Evolutionary conservation across 75 land plant genomes (phyloP), one percentile per base, ranked within the genome.

Genomic region (Sequoiadendron giganteum): DNA sequence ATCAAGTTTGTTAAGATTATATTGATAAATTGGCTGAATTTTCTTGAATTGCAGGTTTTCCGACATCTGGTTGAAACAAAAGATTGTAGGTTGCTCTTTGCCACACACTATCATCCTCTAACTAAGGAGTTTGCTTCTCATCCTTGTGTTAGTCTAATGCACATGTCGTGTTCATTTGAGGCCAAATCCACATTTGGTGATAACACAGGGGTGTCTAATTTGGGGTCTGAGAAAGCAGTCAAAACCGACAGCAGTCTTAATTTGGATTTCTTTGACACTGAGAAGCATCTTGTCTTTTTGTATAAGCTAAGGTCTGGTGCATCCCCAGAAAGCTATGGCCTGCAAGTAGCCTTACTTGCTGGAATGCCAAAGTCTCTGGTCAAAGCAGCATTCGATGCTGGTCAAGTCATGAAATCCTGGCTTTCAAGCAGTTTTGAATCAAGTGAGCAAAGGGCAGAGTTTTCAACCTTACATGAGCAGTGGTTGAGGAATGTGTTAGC

Each of bases 41-140:
- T 82, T 28, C 52, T 49, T 49, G 54, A 38, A 85, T 86, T 85
- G 28, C 92, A 97, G 99, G 98, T 96, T 48, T 92, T 97, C 81
- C 94, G 97, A 14, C 97, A 97, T 93, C 92, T 97, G 28, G 93
- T 95, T 83, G 98, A 97, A 86, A 91, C 91, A 80, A 91, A 95
- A 19, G 89, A 93, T 54, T 97, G 99, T 82, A 91, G 99, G 40
- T 87, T 97, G 84, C 92, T 97, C 15, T 97, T 97, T 89, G 99
- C 99, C 7, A 97, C 99, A 38, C 99, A 97, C 85, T 97, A 97
- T 88, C 98, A 97, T 85, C 95, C 97, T 0, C 90, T 97, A 4
- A 95, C 99, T 30, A 92, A 94, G 82, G 99, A 97, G 87, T 96
- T 97, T 90, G 92, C 93, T 65, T 90, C 95, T 16, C 95, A 97